phyloP scores from a whole-genome alignment of 108 stramenopile genomes.

The Fistulifera pelliculosa region DNA sequence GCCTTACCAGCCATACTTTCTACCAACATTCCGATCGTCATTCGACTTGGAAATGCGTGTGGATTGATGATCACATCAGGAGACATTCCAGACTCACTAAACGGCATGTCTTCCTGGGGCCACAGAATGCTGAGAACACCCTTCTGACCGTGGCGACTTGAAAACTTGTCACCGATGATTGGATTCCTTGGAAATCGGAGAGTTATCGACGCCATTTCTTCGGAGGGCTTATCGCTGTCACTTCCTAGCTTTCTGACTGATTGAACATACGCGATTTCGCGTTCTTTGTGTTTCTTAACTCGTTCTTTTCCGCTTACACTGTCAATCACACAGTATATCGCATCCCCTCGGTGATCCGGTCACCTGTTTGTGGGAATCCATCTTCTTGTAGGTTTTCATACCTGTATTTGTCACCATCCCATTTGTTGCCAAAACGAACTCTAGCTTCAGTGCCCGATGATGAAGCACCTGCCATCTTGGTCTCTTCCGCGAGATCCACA shows the following conservation, averaged over 20 bases:
- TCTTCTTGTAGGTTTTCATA: constrained; percentile 79
- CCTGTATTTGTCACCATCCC: constrained; percentile 35
- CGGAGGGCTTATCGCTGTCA: constrained; percentile 26
- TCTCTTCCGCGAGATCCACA: constrained; percentile 81
- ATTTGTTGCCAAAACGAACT: constrained; percentile 29
- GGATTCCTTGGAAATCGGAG: constrained; percentile 94
- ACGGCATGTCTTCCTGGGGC: constrained; percentile 99
- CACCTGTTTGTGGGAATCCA: constrained; percentile 88
- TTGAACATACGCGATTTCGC: constrained; percentile 85
- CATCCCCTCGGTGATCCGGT: constrained; percentile 81
- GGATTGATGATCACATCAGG: constrained; percentile 99
- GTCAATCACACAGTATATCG: constrained; percentile 88
- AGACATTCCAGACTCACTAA: constrained; percentile 93
- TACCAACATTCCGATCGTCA: constrained; percentile 99
- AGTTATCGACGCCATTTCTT: constrained; percentile 72
- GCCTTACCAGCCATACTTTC: constrained; percentile 99
- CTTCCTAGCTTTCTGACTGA: constrained; percentile 68
- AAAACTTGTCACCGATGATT: constrained; percentile 98
- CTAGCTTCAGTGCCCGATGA: constrained; percentile 33
- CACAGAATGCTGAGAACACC: constrained; percentile 97
- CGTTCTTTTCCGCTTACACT: constrained; percentile 51
- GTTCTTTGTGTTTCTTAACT: constrained; percentile 85
- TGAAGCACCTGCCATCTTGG: constrained; percentile 36
- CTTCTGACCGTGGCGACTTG: constrained; percentile 98
- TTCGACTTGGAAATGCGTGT: constrained; percentile 94